Evolutionary conservation across 2,329 filamentous ascomycete species (phyloP).

Genomic region (Botrytis medusae): DNA sequence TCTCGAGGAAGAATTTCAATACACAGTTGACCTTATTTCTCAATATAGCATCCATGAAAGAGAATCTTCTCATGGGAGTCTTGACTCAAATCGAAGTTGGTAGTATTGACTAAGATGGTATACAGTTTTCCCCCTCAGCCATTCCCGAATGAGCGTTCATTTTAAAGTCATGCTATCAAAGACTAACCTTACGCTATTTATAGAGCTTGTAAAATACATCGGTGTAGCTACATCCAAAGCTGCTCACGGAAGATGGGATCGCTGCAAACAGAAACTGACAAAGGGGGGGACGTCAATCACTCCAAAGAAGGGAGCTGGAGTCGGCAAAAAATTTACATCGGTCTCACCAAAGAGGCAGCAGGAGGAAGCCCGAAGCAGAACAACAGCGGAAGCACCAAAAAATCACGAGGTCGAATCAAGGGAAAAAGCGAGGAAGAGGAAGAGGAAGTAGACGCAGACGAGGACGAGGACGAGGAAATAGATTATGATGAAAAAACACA

Average conservation of each 20-base stretch:
- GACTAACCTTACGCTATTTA: neutral
- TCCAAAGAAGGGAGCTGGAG: neutral
- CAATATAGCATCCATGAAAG: neutral
- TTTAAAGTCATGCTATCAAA: neutral
- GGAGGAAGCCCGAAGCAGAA: neutral
- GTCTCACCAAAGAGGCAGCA: neutral
- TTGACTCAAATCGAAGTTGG: neutral
- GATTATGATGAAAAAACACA: neutral
- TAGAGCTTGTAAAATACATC: neutral
- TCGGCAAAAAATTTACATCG: neutral
- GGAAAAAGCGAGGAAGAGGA: neutral
- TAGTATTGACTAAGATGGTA: neutral
- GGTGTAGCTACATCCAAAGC: neutral
- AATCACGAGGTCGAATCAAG: neutral
- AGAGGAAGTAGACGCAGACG: neutral
- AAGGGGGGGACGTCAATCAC: neutral
- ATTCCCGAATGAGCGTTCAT: neutral
- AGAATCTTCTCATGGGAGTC: neutral
- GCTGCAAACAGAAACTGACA: neutral
- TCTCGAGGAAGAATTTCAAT: neutral
- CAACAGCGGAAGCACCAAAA: neutral
- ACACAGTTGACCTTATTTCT: neutral
- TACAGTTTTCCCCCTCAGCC: neutral
- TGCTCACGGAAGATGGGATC: slow-evolving; percentile 10
- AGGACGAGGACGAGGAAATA: neutral